Conservation (phyloP, 495 filamentous ascomycete genomes). For the Chaetomium fimeti region DNA sequence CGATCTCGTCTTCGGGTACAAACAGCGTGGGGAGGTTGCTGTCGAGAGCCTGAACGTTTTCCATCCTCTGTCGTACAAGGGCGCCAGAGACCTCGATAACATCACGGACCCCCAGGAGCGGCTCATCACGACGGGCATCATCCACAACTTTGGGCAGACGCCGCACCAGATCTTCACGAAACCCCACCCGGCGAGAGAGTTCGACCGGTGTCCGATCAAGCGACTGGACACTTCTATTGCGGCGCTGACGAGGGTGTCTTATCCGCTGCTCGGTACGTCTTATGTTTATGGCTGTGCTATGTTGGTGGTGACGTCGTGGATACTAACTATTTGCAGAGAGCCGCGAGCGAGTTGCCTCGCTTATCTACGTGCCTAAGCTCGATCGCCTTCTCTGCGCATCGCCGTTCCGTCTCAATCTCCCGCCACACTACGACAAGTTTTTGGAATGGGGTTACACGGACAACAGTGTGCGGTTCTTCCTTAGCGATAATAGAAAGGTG, state of each 20-base stretch:
- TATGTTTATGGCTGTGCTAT: slow-evolving; percentile 24
- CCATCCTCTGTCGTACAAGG: slow-evolving; percentile 91
- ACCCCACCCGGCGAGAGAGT: slow-evolving; percentile 71
- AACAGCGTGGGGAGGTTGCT: slow-evolving; percentile 91
- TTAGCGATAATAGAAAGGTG: slow-evolving; percentile 70
- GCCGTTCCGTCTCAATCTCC: slow-evolving; percentile 78
- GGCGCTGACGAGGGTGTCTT: slow-evolving; percentile 74
- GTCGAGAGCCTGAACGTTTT: slow-evolving; percentile 92
- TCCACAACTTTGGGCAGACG: slow-evolving; percentile 98
- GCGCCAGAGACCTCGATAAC: slow-evolving; percentile 85
- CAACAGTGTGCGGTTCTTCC: slow-evolving; percentile 85
- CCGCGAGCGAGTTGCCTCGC: slow-evolving; percentile 72
- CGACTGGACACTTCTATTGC: slow-evolving; percentile 77
- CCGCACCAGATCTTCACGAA: slow-evolving; percentile 89
- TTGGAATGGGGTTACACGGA: slow-evolving; percentile 97
- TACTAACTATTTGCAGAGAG: slow-evolving; percentile 54
- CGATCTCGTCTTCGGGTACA: slow-evolving; percentile 90
- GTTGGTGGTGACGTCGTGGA: not conserved
- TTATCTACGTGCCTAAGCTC: slow-evolving; percentile 74
- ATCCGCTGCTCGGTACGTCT: slow-evolving; percentile 63
- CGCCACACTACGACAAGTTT: slow-evolving; percentile 82
- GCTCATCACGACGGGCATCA: slow-evolving; percentile 85
- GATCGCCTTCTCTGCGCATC: slow-evolving; percentile 85
- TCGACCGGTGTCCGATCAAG: slow-evolving; percentile 56
- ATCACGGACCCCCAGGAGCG: slow-evolving; percentile 86